Conservation (phyloP, 75 land plant genomes). For the Cupressus sempervirens region DNA sequence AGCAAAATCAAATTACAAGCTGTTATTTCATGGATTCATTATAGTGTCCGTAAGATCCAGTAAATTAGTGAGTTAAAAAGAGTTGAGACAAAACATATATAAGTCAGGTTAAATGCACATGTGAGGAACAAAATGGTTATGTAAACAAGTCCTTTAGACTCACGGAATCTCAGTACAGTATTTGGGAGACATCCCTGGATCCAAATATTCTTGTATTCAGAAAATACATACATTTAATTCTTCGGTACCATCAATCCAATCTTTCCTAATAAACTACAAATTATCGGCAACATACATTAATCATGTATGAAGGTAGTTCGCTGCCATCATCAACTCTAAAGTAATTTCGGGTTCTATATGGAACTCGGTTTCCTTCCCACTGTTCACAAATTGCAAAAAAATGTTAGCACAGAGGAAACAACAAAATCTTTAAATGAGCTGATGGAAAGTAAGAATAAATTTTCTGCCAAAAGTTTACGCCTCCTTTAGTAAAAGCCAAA, state of each 20-base stretch:
- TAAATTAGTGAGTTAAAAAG: background rate
- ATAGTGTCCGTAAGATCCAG: background rate
- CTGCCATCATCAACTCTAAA: slow-evolving; percentile 98
- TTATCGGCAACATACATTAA: background rate
- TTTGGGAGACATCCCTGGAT: background rate
- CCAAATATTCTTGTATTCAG: background rate
- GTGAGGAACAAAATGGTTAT: background rate
- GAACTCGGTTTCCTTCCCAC: slow-evolving; percentile 96
- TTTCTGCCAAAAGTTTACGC: background rate
- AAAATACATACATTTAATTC: background rate
- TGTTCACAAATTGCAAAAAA: slow-evolving; percentile 20
- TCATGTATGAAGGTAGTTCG: slow-evolving; percentile 86
- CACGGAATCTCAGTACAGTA: background rate
- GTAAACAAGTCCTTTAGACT: background rate
- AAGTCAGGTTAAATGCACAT: background rate
- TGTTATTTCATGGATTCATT: background rate
- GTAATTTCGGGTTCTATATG: slow-evolving; percentile 96
- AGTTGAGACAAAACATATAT: background rate
- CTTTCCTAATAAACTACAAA: background rate
- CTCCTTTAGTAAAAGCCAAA: background rate
- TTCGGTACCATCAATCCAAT: slow-evolving; percentile 4
- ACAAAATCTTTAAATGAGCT: background rate
- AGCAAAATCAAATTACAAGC: background rate
- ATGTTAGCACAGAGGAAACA: background rate
- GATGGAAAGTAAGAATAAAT: background rate